Evolutionary conservation across 495 filamentous ascomycete species (phyloP), one percentile per base, ranked within the genome.

Genomic region (Xylaria intraflava): DNA sequence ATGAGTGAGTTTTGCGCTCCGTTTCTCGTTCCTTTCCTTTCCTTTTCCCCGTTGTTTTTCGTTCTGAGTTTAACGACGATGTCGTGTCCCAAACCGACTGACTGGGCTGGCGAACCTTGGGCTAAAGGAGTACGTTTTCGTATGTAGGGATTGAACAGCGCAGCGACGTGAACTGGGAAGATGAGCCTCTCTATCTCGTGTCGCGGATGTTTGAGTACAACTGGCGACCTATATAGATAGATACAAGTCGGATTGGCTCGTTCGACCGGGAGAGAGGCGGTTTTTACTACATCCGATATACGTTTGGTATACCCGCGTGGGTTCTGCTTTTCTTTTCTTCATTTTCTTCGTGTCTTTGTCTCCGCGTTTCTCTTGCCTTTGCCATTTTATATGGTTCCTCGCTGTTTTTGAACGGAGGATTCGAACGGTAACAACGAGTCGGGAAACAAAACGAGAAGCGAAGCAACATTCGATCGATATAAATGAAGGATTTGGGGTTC

Each of bases 171-270:
- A 29, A 22, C 26, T 68, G 64, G 64, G 66, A 68, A 9, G 24
- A 67, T 24, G 61, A 65, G 11, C 52, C 52, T 23, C 59, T 66
- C 4, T 62, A 55, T n/a, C 65, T 65, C 29, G 61, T 65, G 5
- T 66, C 66, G 48, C 64, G 60, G 41, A 68, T 68, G 66, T 66
- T 66, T 29, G 59, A 61, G 20, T 53, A 58, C 9, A 27, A 38
- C 26, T 68, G 66, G 66, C 38, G 33, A 12, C 60, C 64, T 11
- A 29, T 30, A 31, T 6, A 43, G 42, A 46, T 16, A 38, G 35
- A 17, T n/a, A 17, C 14, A 17, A 11, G 16, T 11, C 2, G 35
- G 16, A 3, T 5, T n/a, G 35, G 2, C 16, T 29, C 27, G 27
- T 29, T 4, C 4, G 27, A 29, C 31, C 31, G 31, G 2, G 31